Base-by-base conservation (phyloP, 2,329 filamentous ascomycete genomes). In the Colletotrichum costaricense region DNA sequence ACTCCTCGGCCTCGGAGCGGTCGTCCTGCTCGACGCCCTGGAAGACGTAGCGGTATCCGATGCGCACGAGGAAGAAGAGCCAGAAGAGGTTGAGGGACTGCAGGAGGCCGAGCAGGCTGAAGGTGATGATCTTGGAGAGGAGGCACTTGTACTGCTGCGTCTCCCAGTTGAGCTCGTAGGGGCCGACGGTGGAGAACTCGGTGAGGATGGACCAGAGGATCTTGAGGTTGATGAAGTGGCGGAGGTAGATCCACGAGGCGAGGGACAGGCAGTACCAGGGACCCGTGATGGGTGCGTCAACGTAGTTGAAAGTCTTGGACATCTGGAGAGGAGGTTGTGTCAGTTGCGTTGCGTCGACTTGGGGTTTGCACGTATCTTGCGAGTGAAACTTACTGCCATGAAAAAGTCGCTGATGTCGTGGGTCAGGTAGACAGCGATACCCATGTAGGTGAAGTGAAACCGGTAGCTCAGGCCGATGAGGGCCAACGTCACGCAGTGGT, bases 391-490 rank as follows among this genome's bases (percentile, higher is more conserved):
- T 88, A 93, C 91, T 16, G 93, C 93, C 52, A 94, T 86, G 85
- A 94, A 94, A 82, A 94, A 94, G 79, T 94, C 93, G 35, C 90
- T 92, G 63, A 94, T 88, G 78, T 95, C 93, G 79, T 94, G 92
- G 1, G 93, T 94, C 65, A 94, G 90, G 79, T 94, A 94, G 8
- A 94, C 91, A 1, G 91, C 91, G 46, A 94, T 82, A 7, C 93
- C 93, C 82, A 94, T 93, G 80, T 93, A 92, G 0, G 92, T 93
- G 80, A 94, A 95, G 80, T 94, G 93, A 82, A 94, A 95, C 30
- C 91, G 87, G 80, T 94, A 95, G 81, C 91, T 93, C 76, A 92
- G 80, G 63, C 84, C 89, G 73, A 95, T 94, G 74, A 94, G 84
- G 4, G 88, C 83, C 55, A 95, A 80, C 0, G 93, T 94, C 76